Evolutionary conservation across 768 basidiomycete genomes (phyloP), one percentile per base, ranked within the genome.

Genomic region (Tricholomella constricta): DNA sequence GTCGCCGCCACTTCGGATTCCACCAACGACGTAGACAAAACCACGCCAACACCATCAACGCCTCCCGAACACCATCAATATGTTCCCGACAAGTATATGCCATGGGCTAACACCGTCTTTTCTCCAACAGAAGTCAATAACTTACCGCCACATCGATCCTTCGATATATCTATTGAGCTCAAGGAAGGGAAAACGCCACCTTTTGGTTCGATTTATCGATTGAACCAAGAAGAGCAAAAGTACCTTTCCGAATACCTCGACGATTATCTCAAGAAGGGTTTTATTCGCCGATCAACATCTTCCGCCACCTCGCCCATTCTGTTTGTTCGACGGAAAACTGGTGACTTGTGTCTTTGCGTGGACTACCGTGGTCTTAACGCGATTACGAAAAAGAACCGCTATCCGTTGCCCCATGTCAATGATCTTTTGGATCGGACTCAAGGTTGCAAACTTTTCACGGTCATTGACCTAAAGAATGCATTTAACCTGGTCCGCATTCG

Each of bases 381-480:
- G 20, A 55, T 56, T 44, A 66, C 61, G 8, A 55, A 55, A 25
- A 67, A 61, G 42, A 63, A 69, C 43, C 46, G 57, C 11, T 68
- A 65, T 56, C 68, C 67, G 22, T 48, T 69, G 54, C 65, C 65
- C 55, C 60, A 62, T 35, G 59, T 67, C 52, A 37, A 59, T 22
- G 61, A 72, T 19, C 66, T 77, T 15, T 38, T 68, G 7, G 61
- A 71, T 26, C 58, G 48, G 36, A 57, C 66, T 4, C 63, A 60
- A 47, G 66, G 63, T 6, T 65, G 63, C 40, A 59, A 54, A 56
- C 20, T 64, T 2, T 71, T 69, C 37, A 61, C 65, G 3, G 57
- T 66, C 17, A 63, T 78, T 44, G 74, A 79, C 50, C 68, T 78
- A 22, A 66, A 67, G 26, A 59, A 62, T 42, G 72, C 72, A 2